Base-by-base conservation (phyloP, 1,284 basidiomycete genomes). In the Austroboletus niveus region DNA sequence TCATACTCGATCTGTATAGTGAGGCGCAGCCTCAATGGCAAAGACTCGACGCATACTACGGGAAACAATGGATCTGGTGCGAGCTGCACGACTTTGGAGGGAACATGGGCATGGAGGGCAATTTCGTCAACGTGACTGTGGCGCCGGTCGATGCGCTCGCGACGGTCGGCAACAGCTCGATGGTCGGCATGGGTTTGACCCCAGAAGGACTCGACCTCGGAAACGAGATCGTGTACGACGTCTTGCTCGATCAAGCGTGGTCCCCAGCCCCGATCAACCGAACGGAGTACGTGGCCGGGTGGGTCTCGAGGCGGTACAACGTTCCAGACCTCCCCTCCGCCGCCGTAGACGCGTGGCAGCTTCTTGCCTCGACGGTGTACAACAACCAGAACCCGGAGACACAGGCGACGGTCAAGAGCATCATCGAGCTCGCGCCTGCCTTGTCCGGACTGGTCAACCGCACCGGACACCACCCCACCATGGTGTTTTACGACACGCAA, bases 161-260 rank as follows among this genome's bases (percentile, higher is more conserved):
- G 22, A 24, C 22, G 22, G 22, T 24, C 24, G 67, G 61, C 8
- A 42, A 29, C 11, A 61, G 63, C 51, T 65, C 69, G 20, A 74
- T 75, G 72, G 62, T 68, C 40, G 75, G 75, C 8, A 62, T 72
- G 52, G 75, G 75, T 2, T 57, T 76, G 52, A 73, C 73, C 0
- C 71, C 70, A 50, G 75, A 76, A 49, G 75, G 75, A 12, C 64
- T 74, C 47, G 75, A 76, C 27, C 27, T 29, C 52, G 72, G 75
- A 12, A 76, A 76, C 56, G 75, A 76, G 60, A 66, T 75, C 43
- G 60, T 75, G 14, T 76, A 75, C 49, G 72, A 75, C 42, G 56
- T 74, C n/a, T 62, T 75, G 4, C 67, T 74, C 41, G 74, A 76
- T 58, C 70, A 73, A 49, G 73, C 72, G 1, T 76, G 75, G 75